These are phyloP conservation scores for Cryomyces minteri DNA, from an alignment of 495 filamentous ascomycete genomes.

Conservation along the genomic window DNA sequence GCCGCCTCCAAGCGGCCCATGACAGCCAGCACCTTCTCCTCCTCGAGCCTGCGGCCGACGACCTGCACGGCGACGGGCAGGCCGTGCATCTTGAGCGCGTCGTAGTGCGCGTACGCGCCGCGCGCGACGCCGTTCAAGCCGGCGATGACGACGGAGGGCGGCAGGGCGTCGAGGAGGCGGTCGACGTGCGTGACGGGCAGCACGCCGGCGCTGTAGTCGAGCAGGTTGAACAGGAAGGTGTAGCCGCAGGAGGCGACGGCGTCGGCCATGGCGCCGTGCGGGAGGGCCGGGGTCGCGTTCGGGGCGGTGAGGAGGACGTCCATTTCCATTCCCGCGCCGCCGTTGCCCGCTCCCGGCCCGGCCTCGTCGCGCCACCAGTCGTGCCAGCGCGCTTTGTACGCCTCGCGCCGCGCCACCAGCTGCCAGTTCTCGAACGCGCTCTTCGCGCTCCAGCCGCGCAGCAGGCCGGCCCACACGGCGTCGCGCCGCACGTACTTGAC, in stretches of 20 bases:
- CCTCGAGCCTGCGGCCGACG: constrained; percentile 66
- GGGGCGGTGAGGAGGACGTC: constrained; percentile 75
- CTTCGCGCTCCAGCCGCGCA: constrained; percentile 52
- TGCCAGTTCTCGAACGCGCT: constrained; percentile 65
- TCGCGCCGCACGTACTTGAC: constrained; percentile 69
- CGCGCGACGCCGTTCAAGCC: constrained; percentile 58
- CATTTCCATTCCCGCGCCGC: constrained; percentile 20
- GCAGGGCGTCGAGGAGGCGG: constrained; percentile 43
- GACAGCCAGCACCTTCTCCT: constrained; percentile 78
- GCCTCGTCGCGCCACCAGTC: constrained; percentile 53
- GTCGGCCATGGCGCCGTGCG: constrained; percentile 70
- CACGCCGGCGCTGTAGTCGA: constrained; percentile 78
- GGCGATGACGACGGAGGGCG: constrained; percentile 34
- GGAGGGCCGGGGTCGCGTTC: constrained; percentile 81
- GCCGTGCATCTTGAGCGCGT: constrained; percentile 67
- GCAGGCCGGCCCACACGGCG: constrained; percentile 54
- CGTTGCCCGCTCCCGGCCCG: constrained; percentile 12
- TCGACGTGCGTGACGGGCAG: constrained; percentile 80
- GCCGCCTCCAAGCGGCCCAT: constrained; percentile 67
- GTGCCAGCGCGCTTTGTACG: constrained; percentile 57
- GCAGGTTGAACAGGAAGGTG: constrained; percentile 86
- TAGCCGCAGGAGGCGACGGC: constrained; percentile 84
- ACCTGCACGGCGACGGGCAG: constrained; percentile 78
- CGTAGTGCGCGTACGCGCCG: constrained; percentile 78
- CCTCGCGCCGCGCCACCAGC: constrained; percentile 56